phyloP scores from a whole-genome alignment of 345 rosid genomes.

The Gynandropsis gynandra region DNA sequence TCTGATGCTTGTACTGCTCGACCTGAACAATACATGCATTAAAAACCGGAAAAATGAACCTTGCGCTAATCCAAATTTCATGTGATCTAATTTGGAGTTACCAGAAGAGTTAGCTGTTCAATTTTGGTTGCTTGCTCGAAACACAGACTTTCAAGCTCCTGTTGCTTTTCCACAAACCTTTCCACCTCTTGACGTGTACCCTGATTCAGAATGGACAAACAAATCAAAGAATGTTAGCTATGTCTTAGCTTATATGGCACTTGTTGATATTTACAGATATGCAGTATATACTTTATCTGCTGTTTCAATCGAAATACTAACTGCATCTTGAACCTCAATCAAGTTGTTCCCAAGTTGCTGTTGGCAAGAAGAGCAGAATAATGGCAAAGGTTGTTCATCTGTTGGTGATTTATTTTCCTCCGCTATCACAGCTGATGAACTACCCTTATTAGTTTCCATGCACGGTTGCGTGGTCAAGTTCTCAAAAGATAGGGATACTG shows the following conservation, averaged over 20 bases:
- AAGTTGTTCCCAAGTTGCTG: constrained; percentile 35
- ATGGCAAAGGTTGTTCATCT: constrained; percentile 24
- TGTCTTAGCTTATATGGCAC: background rate
- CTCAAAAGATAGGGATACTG: constrained; percentile 72
- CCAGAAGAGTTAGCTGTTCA: constrained; percentile 55
- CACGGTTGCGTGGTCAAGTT: constrained; percentile 59
- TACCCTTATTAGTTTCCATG: constrained; percentile 39
- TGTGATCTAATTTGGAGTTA: constrained; percentile 23
- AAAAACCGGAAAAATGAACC: constrained; percentile 17
- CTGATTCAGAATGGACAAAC: constrained; percentile 31
- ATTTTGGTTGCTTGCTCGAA: constrained; percentile 74
- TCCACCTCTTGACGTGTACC: constrained; percentile 26
- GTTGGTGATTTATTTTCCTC: constrained; percentile 28
- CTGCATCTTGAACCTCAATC: constrained; percentile 40
- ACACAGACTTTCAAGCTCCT: constrained; percentile 63
- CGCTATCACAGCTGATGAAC: constrained; percentile 31
- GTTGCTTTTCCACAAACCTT: constrained; percentile 36
- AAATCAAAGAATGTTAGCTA: constrained; percentile 15
- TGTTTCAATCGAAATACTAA: constrained; percentile 33
- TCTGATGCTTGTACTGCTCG: constrained; percentile 44
- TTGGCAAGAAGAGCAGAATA: constrained; percentile 66
- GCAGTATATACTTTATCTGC: constrained; percentile 19
- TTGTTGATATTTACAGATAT: constrained; percentile 2
- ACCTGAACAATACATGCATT: constrained; percentile 34
- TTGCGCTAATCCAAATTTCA: constrained; percentile 8